Evolutionary conservation across 148 eudicot species (phyloP).

Genomic region (Rhododendron simsii): DNA sequence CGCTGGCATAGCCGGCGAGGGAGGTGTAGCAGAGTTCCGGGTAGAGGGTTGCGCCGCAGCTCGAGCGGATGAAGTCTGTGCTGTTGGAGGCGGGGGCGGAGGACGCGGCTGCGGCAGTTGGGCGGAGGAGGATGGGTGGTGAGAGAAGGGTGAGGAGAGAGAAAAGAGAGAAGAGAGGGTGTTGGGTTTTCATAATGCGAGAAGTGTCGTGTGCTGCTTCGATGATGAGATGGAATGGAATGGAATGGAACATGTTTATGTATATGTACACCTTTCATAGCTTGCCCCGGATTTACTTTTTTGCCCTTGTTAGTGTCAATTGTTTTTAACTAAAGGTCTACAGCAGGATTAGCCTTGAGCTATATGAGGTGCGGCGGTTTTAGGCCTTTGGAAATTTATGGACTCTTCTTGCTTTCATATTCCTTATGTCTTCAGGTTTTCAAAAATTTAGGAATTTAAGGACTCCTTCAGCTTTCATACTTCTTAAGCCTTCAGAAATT

Average conservation of each 20-base stretch:
- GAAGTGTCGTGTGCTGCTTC: background rate
- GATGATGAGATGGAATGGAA: background rate
- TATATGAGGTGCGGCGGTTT: no score
- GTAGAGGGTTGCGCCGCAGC: constrained; percentile 66
- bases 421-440: no score
- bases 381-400: no score
- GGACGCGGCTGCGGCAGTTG: constrained; percentile 5
- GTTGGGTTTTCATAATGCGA: constrained; percentile 6
- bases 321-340: no score
- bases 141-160: constrained; percentile 20
- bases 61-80: constrained; percentile 55
- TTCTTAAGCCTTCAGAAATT: no score
- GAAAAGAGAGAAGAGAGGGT: background rate
- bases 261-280: background rate
- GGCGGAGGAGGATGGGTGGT: background rate
- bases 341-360: no score
- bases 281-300: background rate
- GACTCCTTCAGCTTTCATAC: no score
- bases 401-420: no score
- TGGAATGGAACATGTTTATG: background rate
- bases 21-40: constrained; percentile 63
- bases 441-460: fast-evolving
- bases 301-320: background rate
- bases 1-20: constrained; percentile 53
- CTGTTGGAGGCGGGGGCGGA: background rate